Percentiles rank a stretch among this genome's conserved stretches.
Conservation (phyloP, 805 yeast genomes). For the Barnettozyma sucrosica region DNA sequence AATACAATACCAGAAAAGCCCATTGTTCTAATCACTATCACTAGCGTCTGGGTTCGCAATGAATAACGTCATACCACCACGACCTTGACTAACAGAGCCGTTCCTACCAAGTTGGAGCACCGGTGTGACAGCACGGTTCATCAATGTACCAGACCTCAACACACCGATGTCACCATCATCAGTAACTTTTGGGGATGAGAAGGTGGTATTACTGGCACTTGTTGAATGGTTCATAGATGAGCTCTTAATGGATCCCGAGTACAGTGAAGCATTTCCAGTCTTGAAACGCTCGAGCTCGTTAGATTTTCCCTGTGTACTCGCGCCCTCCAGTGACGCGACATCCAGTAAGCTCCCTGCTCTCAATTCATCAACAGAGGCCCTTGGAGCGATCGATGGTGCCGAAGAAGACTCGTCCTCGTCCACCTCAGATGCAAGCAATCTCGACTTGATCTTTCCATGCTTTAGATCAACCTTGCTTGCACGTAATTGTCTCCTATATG, state of each 20-base stretch:
- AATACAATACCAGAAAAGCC: too few relatives aligned
- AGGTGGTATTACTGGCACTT: not conserved
- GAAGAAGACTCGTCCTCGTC: conserved; percentile 48
- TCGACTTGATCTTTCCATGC: conserved; percentile 57
- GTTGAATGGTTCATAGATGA: not conserved
- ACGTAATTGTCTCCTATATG: conserved; percentile 14
- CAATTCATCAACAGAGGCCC: conserved; percentile 4
- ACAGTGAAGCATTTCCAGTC: conserved; percentile 2
- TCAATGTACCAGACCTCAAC: conserved; percentile 21
- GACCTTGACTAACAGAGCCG: conserved; percentile 32
- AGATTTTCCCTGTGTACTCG: conserved; percentile 9
- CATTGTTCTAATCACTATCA: conserved; percentile 31
- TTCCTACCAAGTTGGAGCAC: conserved; percentile 26
- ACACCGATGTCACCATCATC: not conserved
- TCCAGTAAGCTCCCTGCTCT: conserved; percentile 1
- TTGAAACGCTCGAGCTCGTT: conserved; percentile 16
- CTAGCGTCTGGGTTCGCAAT: conserved; percentile 53
- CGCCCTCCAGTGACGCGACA: not conserved
- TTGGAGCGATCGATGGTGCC: not conserved
- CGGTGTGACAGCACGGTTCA: conserved; percentile 16
- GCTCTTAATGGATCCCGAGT: not conserved
- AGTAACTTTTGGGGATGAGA: not conserved
- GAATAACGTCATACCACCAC: conserved; percentile 37
- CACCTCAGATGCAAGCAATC: conserved; percentile 69
- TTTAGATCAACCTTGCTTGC: conserved; percentile 40